Evolutionary conservation across 2,329 filamentous ascomycete genomes (phyloP).

Genomic region (Colletotrichum sidae): DNA sequence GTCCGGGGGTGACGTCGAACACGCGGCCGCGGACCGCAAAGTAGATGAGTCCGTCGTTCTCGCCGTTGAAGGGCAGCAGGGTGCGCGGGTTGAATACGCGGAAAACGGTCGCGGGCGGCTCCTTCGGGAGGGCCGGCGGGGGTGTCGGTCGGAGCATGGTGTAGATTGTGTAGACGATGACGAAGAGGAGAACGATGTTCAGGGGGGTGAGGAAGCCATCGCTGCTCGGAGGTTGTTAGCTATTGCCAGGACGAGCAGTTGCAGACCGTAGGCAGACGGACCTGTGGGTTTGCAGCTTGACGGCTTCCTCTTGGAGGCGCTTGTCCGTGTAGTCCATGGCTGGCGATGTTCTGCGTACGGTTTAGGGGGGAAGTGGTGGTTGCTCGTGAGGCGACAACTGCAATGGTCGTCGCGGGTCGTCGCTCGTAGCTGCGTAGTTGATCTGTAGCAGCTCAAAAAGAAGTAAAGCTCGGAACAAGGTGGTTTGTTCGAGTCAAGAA

Average conservation of each 20-base stretch:
- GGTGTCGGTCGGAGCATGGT: slow-evolving; percentile 62
- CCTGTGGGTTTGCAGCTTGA: slow-evolving; percentile 52
- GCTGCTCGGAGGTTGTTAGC: slow-evolving; percentile 42
- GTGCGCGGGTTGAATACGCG: slow-evolving; percentile 79
- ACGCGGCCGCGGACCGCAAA: slow-evolving; percentile 91
- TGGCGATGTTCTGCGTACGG: slow-evolving; percentile 41
- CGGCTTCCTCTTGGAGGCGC: slow-evolving; percentile 65
- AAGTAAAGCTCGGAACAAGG: not conserved
- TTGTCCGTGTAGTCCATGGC: slow-evolving; percentile 69
- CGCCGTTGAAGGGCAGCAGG: slow-evolving; percentile 88
- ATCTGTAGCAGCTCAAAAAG: not conserved
- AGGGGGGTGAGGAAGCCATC: slow-evolving; percentile 68
- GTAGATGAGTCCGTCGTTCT: slow-evolving; percentile 79
- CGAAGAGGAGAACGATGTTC: slow-evolving; percentile 69
- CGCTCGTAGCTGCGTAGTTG: not conserved
- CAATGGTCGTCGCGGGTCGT: not conserved
- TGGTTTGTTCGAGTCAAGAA: slow-evolving; percentile 1
- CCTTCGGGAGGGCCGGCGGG: slow-evolving; percentile 60
- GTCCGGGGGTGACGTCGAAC: slow-evolving; percentile 88
- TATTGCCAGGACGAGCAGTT: not conserved
- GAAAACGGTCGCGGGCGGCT: slow-evolving; percentile 71
- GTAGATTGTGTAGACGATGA: slow-evolving; percentile 71
- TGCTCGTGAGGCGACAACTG: not conserved
- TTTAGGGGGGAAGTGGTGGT: not conserved
- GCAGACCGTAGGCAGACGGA: slow-evolving; percentile 41